Evolutionary conservation across 768 basidiomycete species (phyloP).

Genomic region (Tylopilus intermedius): DNA sequence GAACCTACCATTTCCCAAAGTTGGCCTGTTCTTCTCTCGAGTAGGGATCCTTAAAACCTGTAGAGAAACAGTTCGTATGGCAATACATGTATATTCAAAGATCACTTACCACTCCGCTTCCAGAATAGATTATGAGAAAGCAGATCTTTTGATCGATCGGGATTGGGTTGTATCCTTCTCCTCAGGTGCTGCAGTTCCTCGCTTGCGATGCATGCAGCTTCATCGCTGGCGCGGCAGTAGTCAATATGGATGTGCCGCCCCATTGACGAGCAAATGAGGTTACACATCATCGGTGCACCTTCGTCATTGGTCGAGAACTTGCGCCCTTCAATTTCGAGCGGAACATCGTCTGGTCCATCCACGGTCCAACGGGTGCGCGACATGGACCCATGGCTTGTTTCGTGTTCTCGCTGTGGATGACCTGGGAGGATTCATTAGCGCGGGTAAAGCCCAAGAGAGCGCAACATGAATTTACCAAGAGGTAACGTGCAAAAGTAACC

Average conservation of each 20-base stretch:
- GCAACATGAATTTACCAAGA: constrained; percentile 34
- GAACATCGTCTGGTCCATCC: constrained; percentile 47
- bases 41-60: constrained; percentile 63
- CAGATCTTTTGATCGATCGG: constrained; percentile 46
- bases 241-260: constrained; percentile 58
- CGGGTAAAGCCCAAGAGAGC: accelerated
- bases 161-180: constrained; percentile 40
- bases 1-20: constrained; percentile 49
- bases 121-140: constrained; percentile 53
- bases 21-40: constrained; percentile 50
- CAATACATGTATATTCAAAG: not conserved
- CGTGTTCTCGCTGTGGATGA: constrained; percentile 56
- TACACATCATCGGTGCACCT: constrained; percentile 63
- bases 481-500: constrained; percentile 57
- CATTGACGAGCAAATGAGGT: constrained; percentile 47
- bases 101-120: constrained; percentile 46
- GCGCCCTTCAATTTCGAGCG: constrained; percentile 50
- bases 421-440: constrained; percentile 30
- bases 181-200: constrained; percentile 45
- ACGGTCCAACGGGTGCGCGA: constrained; percentile 52
- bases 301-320: constrained; percentile 51
- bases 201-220: constrained; percentile 34
- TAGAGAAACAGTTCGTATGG: not conserved
- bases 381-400: constrained; percentile 63
- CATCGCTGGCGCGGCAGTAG: constrained; percentile 43